Evolutionary conservation across 176 grass and related monocot species (phyloP), one percentile per base, ranked within the genome.

Genomic region (Chloris gayana): DNA sequence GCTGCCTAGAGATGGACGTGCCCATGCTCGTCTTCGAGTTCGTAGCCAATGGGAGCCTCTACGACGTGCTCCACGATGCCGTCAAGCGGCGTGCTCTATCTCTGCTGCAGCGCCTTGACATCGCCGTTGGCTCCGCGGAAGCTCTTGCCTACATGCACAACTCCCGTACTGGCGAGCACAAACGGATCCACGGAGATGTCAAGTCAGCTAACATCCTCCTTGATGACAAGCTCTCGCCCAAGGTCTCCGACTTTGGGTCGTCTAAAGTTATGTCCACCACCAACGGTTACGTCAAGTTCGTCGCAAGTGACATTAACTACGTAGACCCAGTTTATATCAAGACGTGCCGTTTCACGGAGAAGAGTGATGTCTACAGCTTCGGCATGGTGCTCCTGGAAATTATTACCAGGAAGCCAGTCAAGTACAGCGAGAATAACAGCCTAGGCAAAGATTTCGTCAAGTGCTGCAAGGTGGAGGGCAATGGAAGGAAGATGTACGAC

Each of bases 141-240:
- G 54, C 22, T 58, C 0, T 58, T 19, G 9, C 8, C 8, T 58
- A 58, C 54, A 58, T 58, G 54, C 58, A 61, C n/a, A n/a, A n/a
- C n/a, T n/a, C n/a, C 1, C 25, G 2, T n/a, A 21, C 9, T 25
- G n/a, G 9, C 1, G 46, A 6, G 14, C 25, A 62, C 4, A 80
- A 27, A 0, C 24, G 4, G 6, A 4, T 80, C 1, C 78, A 80
- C 15, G 66, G 78, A 0, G 78, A 80, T 0, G 6, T 80, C 50
- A 80, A 80, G 14, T 30, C 78, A 0, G 34, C 24, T 5, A 80
- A 80, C 2, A 70, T 80, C 7, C 78, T 80, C 17, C 34, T 80
- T 0, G 66, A 7, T 1, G 11, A 44, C 0, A 14, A 70, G 1
- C 4, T 31, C 1, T 7, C 2, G 2, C 78, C 66, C 5, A 80